Conservation (phyloP, 139 green algal species). For the Haematococcus sp. region DNA sequence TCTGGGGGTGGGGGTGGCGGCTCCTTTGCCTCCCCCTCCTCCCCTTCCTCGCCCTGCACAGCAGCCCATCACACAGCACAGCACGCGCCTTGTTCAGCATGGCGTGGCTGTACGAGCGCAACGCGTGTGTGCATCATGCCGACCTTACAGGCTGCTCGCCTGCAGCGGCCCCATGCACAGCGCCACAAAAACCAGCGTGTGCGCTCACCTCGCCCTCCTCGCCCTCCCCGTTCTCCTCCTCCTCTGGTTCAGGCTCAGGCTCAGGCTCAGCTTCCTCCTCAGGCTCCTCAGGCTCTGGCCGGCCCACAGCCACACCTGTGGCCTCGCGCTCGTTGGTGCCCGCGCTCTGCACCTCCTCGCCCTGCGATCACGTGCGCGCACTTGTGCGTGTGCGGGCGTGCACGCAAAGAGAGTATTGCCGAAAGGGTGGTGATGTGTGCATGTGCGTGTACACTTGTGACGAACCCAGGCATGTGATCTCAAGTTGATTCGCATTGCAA, state of each 20-base stretch:
- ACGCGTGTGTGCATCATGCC: too few relatives aligned
- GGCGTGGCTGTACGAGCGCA: too few relatives aligned
- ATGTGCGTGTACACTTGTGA: too few relatives aligned
- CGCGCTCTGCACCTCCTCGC: constrained; percentile 30
- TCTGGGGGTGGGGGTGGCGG: constrained; percentile 25
- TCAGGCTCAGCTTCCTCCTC: constrained; percentile 22
- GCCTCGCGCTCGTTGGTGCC: constrained; percentile 29
- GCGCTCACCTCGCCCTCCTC: constrained; percentile 19
- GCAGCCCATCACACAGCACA: background rate
- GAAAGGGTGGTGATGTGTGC: too few relatives aligned
- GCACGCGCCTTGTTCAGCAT: background rate
- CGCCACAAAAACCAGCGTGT: too few relatives aligned
- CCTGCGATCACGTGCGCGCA: constrained; percentile 26
- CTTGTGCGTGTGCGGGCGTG: too few relatives aligned
- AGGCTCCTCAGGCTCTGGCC: constrained; percentile 22
- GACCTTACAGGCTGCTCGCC: background rate
- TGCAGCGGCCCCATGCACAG: too few relatives aligned
- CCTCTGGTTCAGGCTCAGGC: constrained; percentile 26
- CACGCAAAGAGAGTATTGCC: too few relatives aligned
- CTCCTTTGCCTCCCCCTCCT: constrained; percentile 27
- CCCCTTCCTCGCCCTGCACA: constrained; percentile 22
- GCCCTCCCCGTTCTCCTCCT: constrained; percentile 28
- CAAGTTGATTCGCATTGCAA: too few relatives aligned
- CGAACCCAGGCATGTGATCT: too few relatives aligned
- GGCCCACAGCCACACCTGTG: constrained; percentile 27